Conservation (phyloP, 1,284 basidiomycete species). For the Cryptococcus hybrid region DNA sequence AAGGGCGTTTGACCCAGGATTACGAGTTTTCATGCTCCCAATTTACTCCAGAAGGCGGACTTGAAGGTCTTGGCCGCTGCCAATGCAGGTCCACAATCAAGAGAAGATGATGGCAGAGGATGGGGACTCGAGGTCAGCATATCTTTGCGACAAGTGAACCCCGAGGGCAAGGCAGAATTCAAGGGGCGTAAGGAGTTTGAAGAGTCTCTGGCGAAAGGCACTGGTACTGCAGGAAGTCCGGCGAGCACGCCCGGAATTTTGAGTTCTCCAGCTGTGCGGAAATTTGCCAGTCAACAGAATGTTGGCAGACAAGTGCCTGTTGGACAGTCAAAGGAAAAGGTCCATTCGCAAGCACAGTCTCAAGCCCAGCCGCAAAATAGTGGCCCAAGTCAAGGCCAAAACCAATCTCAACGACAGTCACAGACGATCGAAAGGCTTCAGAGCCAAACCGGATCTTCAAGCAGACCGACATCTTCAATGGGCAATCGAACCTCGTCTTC, state of each 20-base stretch:
- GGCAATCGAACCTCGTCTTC: conserved; percentile 12
- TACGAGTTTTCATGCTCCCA: conserved; percentile 35
- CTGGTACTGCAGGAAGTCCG: not conserved
- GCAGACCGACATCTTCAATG: conserved; percentile 11
- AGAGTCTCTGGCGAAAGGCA: conserved; percentile 27
- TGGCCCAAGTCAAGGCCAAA: not conserved
- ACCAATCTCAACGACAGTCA: not conserved
- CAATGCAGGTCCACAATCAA: not conserved
- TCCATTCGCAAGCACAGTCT: not conserved
- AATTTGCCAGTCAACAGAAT: not conserved
- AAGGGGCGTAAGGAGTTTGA: conserved; percentile 34
- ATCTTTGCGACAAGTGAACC: conserved; percentile 39
- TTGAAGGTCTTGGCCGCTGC: conserved; percentile 43
- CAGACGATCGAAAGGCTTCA: not conserved
- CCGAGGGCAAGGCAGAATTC: conserved; percentile 38
- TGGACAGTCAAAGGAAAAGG: not conserved
- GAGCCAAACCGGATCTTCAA: not conserved
- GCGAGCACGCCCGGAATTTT: not conserved
- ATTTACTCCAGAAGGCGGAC: conserved; percentile 33
- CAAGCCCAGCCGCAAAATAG: not conserved
- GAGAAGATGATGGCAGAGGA: conserved; percentile 37
- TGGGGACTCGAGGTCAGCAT: conserved; percentile 45
- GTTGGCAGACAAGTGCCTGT: not conserved
- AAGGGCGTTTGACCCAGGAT: conserved; percentile 34
- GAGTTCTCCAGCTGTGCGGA: conserved; percentile 3